Evolutionary conservation across 2,329 filamentous ascomycete genomes (phyloP).

Genomic region (Beauveria australis): DNA sequence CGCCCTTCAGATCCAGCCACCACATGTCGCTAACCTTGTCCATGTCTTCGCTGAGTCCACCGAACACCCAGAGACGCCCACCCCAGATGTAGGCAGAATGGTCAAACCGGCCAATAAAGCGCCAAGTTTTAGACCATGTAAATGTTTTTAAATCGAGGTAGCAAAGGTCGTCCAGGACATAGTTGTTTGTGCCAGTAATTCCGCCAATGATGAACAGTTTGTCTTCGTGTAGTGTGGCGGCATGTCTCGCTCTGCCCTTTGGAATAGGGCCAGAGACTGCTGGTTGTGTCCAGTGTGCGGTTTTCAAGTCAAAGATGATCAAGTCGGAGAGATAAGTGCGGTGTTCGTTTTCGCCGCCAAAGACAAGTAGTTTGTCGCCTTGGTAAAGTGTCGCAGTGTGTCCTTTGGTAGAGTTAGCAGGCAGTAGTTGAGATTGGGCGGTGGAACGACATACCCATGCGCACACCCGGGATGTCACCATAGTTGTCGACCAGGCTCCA

Average conservation of each 20-base stretch:
- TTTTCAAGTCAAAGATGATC: conserved; percentile 90
- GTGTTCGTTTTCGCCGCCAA: conserved; percentile 97
- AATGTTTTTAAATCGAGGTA: conserved; percentile 95
- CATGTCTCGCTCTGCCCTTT: conserved; percentile 84
- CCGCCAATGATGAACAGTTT: conserved; percentile 94
- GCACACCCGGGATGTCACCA: conserved; percentile 91
- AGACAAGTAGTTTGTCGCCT: conserved; percentile 91
- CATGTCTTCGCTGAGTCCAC: conserved; percentile 91
- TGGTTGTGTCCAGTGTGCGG: conserved; percentile 91
- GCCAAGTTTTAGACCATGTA: conserved; percentile 95
- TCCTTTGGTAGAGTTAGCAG: conserved; percentile 41
- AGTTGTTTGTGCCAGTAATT: conserved; percentile 87
- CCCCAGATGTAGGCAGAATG: conserved; percentile 91
- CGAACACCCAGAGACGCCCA: conserved; percentile 92
- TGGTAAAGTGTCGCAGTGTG: conserved; percentile 93
- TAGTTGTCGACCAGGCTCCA: conserved; percentile 98
- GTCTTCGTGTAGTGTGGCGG: conserved; percentile 89
- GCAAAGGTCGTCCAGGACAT: conserved; percentile 90
- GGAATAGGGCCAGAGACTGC: conserved; percentile 77
- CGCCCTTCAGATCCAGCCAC: conserved; percentile 94
- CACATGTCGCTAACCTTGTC: conserved; percentile 92
- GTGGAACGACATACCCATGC: conserved; percentile 65
- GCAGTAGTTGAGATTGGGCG: not conserved
- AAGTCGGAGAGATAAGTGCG: conserved; percentile 91
- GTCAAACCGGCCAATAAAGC: conserved; percentile 89